Evolutionary conservation across 345 rosid species (phyloP).

Genomic region (Sonneratia alba): DNA sequence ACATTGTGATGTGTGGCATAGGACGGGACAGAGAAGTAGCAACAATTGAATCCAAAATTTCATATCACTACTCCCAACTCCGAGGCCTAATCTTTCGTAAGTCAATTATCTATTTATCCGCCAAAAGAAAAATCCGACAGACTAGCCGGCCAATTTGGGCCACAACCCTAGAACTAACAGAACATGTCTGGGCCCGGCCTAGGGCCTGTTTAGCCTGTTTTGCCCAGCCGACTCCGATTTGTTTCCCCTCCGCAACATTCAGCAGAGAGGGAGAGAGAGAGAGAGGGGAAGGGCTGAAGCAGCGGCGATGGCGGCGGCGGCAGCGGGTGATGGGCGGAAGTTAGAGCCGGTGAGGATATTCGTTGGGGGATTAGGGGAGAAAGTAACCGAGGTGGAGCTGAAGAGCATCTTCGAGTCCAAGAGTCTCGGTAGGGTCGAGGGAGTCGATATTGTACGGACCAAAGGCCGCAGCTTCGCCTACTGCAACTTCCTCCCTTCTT

Average conservation of each 20-base stretch:
- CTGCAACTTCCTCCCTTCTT: slow-evolving; percentile 55
- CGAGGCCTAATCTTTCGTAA: no score
- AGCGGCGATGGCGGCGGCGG: background rate
- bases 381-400: slow-evolving; percentile 53
- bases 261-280: background rate
- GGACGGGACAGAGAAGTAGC: no score
- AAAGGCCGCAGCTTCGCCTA: slow-evolving; percentile 95
- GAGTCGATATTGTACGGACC: slow-evolving; percentile 53
- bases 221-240: background rate
- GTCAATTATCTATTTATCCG: no score
- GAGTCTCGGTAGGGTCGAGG: slow-evolving; percentile 30
- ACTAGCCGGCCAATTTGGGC: background rate
- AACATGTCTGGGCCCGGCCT: background rate
- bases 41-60: no score
- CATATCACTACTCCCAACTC: no score
- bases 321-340: slow-evolving; percentile 5
- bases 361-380: slow-evolving; percentile 80
- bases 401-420: slow-evolving; percentile 37
- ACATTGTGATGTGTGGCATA: no score
- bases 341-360: slow-evolving; percentile 32
- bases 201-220: background rate
- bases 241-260: background rate
- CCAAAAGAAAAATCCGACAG: no score
- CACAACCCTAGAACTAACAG: background rate
- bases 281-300: background rate